A percentile compares a stretch with the other conserved stretches of the same genome.
These are phyloP conservation scores for Ogataea thermomethanolica DNA, from an alignment of 805 yeast species.

Conservation along the genomic window DNA sequence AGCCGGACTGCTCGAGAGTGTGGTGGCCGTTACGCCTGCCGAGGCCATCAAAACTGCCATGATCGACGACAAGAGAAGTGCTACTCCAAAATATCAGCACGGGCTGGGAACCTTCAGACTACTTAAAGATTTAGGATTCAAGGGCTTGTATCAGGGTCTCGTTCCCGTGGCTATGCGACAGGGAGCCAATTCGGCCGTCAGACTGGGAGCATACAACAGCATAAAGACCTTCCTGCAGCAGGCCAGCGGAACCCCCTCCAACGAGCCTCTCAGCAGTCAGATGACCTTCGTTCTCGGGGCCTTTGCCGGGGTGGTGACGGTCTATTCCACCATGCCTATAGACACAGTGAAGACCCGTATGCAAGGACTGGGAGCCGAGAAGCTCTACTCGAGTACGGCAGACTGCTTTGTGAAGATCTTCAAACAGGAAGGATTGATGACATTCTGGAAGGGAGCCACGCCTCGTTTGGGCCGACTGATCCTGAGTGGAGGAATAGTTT, in stretches of 20 bases:
- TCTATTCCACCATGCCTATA: conserved; percentile 91
- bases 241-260: conserved; percentile 60
- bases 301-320: conserved; percentile 84
- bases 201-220: conserved; percentile 89
- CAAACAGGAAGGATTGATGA: conserved; percentile 81
- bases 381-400: conserved; percentile 66
- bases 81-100: conserved; percentile 71
- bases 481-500: conserved; percentile 94
- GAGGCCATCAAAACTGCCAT: conserved; percentile 95
- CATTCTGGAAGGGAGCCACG: conserved; percentile 98
- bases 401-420: conserved; percentile 80
- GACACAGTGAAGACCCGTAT: conserved; percentile 95
- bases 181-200: conserved; percentile 92
- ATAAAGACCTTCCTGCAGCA: conserved; percentile 77
- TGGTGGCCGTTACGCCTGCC: conserved; percentile 93
- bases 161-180: conserved; percentile 93
- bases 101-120: conserved; percentile 66
- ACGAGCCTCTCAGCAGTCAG: conserved; percentile 69
- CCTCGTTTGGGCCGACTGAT: conserved; percentile 91
- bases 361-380: conserved; percentile 84
- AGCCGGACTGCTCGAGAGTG: conserved; percentile 90
- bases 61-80: conserved; percentile 84
- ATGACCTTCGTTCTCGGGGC: conserved; percentile 89
- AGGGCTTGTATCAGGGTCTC: conserved; percentile 83
- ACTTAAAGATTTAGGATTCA: conserved; percentile 72